Base-by-base conservation (phyloP, 306 rosid species). In the Adenanthera pavonina region DNA sequence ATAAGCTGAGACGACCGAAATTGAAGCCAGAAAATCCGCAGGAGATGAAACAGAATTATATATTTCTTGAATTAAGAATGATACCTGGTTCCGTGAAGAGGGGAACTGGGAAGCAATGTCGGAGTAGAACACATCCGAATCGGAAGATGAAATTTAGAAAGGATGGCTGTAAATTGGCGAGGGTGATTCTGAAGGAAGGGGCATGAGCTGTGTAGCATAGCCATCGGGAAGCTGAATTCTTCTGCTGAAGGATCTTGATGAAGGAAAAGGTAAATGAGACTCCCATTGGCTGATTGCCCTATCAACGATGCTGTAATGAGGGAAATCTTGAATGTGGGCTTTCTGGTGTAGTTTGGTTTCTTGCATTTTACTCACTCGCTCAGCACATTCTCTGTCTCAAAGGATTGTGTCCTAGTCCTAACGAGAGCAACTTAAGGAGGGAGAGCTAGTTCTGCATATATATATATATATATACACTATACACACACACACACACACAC, bases 61-160 rank as follows among this genome's bases (percentile, higher is more conserved):
- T 36, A 52, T 41, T 80, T 80, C 82, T 85, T 49, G 75, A 60
- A 62, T 43, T 3, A 6, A 49, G 14, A 38, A 9, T 4, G 3
- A 9, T 13, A 87, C 95, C 91, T 83, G 88, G 77, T 83, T 85
- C 83, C 78, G 83, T 72, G 94, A 85, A 78, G 88, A 49, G 74
- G 87, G 81, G 75, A 76, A 56, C 20, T 81, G 79, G 20, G 77
- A 54, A 75, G 79, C 82, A 72, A 65, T 10, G 54, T 81, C 86
- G 46, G 89, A 61, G 76, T 20, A 48, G 60, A 56, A 67, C 0
- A 19, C 47, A 6, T 78, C 82, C n/a, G 89, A 34, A 20, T 35
- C 74, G 66, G 60, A 8, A 41, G 73, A 68, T 8, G 53, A 68
- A 16, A 19, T 8, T 8, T 8, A 7, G 5, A 43, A 40, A 3